Conservation (phyloP, 169 alveolate genomes). For the Cryptosporidium ryanae region DNA sequence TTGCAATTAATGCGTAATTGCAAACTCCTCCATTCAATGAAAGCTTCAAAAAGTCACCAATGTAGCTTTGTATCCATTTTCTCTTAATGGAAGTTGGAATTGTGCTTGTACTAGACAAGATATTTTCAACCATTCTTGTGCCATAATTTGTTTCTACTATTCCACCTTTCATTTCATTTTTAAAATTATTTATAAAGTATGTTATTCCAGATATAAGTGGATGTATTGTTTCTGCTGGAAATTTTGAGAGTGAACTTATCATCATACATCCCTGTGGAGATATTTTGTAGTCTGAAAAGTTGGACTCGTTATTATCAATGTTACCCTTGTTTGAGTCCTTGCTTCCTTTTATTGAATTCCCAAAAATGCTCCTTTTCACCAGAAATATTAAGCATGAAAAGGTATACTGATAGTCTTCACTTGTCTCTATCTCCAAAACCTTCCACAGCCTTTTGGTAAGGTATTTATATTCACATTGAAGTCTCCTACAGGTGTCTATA, state of each 20-base stretch:
- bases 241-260: slow-evolving; percentile 51
- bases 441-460: slow-evolving; percentile 59
- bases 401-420: slow-evolving; percentile 64
- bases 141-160: slow-evolving; percentile 27
- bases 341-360: neutral
- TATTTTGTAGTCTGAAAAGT: neutral
- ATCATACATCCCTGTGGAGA: slow-evolving; percentile 51
- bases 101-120: slow-evolving; percentile 18
- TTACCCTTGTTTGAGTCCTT: neutral
- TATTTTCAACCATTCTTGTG: slow-evolving; percentile 32
- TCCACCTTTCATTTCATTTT: slow-evolving; percentile 15
- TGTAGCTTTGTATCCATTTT: slow-evolving; percentile 54
- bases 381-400: slow-evolving; percentile 63
- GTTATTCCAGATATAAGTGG: slow-evolving; percentile 62
- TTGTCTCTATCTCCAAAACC: slow-evolving; percentile 22
- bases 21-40: slow-evolving; percentile 18
- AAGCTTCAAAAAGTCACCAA: slow-evolving; percentile 32
- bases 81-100: slow-evolving; percentile 38
- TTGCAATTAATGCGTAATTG: slow-evolving; percentile 57
- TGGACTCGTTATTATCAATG: neutral
- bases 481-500: slow-evolving; percentile 53
- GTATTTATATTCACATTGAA: slow-evolving; percentile 50
- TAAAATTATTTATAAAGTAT: slow-evolving; percentile 29
- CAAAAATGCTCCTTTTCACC: slow-evolving; percentile 12
- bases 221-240: slow-evolving; percentile 63